A percentile compares a stretch with the other conserved stretches of the same genome.
Conservation (phyloP, 2,329 filamentous ascomycete species). For the Apiospora kogelbergensis region DNA sequence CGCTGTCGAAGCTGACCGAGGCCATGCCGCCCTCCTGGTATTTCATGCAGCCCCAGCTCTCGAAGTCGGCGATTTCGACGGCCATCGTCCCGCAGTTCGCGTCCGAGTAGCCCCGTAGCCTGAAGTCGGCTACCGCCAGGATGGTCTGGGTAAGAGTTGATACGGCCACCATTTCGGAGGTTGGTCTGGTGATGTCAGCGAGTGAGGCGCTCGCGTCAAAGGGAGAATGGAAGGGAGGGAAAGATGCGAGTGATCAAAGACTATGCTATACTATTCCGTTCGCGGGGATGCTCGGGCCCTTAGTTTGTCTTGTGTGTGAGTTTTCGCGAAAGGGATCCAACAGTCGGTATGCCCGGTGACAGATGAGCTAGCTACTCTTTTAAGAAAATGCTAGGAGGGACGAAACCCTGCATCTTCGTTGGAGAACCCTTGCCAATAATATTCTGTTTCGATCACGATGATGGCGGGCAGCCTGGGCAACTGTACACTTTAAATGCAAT, state of each 20-base stretch:
- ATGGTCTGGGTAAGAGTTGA: not conserved
- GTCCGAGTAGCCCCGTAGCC: not conserved
- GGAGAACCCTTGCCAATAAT: not conserved
- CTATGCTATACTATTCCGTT: not conserved
- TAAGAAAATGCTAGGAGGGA: not conserved
- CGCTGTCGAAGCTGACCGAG: slow-evolving; percentile 5
- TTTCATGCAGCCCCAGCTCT: not conserved
- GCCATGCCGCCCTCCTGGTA: not conserved
- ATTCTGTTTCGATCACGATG: not conserved
- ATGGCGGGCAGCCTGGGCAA: not conserved
- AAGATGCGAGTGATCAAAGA: not conserved
- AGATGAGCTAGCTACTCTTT: not conserved
- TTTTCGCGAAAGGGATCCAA: not conserved
- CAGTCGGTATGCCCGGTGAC: not conserved
- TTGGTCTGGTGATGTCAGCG: not conserved
- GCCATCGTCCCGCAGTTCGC: not conserved
- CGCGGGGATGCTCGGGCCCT: not conserved
- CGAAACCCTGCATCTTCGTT: not conserved
- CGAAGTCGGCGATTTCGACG: not conserved
- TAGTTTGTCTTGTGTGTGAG: not conserved
- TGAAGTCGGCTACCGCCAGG: not conserved
- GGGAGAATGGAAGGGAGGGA: not conserved
- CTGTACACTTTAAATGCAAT: not conserved
- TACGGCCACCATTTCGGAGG: not conserved
- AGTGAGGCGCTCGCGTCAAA: not conserved